phyloP scores from a whole-genome alignment of 495 filamentous ascomycete species.

The Aeminium ludgeri region DNA sequence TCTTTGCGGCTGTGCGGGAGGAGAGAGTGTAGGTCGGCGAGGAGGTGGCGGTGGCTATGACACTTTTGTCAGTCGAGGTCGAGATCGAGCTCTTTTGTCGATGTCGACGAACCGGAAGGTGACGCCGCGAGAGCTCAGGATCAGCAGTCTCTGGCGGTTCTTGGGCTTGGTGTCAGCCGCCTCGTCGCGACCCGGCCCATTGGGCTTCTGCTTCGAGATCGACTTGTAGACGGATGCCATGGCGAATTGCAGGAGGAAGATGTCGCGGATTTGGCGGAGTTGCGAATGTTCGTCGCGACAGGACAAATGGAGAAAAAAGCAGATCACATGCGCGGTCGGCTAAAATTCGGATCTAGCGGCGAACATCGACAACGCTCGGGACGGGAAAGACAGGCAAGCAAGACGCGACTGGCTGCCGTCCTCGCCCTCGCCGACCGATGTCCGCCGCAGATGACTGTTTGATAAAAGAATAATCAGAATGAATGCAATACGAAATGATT shows the following conservation, averaged over 20 bases:
- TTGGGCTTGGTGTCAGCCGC: slow-evolving; percentile 29
- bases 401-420: no score
- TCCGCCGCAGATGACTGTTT: no score
- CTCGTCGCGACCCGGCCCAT: slow-evolving; percentile 25
- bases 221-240: slow-evolving; percentile 96
- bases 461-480: no score
- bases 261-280: no score
- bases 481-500: no score
- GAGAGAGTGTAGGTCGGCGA: slow-evolving; percentile 74
- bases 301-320: no score
- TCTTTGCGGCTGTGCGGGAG: slow-evolving; percentile 88
- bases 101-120: slow-evolving; percentile 54
- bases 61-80: neutral
- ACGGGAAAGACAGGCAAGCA: no score
- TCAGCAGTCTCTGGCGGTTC: slow-evolving; percentile 69
- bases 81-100: slow-evolving; percentile 2
- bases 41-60: slow-evolving; percentile 71
- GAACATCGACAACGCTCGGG: no score
- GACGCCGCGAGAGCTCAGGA: slow-evolving; percentile 76
- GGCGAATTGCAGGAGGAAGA: neutral
- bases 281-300: no score
- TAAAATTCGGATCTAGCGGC: no score
- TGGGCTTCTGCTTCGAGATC: slow-evolving; percentile 42
- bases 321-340: no score
- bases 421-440: no score